Evolutionary conservation across 2,329 filamentous ascomycete genomes (phyloP), one percentile per base, ranked within the genome.

Genomic region (Trichophyton benhamiae): DNA sequence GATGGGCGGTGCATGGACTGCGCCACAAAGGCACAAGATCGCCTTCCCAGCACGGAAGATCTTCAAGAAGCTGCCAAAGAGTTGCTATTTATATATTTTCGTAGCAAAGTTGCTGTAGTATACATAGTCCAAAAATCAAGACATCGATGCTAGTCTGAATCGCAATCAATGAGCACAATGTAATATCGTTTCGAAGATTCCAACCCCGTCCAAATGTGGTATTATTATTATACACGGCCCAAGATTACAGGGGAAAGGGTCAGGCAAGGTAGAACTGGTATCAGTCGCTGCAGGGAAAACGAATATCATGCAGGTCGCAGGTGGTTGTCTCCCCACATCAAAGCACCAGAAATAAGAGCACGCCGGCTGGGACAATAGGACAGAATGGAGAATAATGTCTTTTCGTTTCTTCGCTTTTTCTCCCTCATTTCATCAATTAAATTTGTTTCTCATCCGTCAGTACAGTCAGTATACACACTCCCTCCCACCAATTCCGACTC

Each of bases 1-100:
- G 46, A 53, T 17, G 49, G 22, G 49, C 49, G 49, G 11, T 53
- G 49, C 49, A 33, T 25, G 11, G 49, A 22, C 49, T 53, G 49
- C 49, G 49, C 49, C 49, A 53, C 49, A 53, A 33, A 33, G n/a
- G 49, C 49, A 53, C 49, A 53, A 53, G 49, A 53, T 53, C 49
- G 49, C 25, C 22, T 53, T 27, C 49, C 27, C 27, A 53, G 49
- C 44, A 7, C 22, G 44, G 44, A 48, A 53, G 49, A 30, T 13
- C 49, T 53, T 53, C 49, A 25, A 53, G 49, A 53, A 53, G 49
- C 49, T 17, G 49, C 11, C 2, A 25, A 33, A 53, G 22, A 13
- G 22, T 13, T 27, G 49, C 49, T 53, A 53, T 53, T 27, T 53
- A 15, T 15, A 27, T 30, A 53, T 13, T 38, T 11, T 13, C 9